Base-by-base conservation (phyloP, 495 filamentous ascomycete genomes). In the Podospora australis region DNA sequence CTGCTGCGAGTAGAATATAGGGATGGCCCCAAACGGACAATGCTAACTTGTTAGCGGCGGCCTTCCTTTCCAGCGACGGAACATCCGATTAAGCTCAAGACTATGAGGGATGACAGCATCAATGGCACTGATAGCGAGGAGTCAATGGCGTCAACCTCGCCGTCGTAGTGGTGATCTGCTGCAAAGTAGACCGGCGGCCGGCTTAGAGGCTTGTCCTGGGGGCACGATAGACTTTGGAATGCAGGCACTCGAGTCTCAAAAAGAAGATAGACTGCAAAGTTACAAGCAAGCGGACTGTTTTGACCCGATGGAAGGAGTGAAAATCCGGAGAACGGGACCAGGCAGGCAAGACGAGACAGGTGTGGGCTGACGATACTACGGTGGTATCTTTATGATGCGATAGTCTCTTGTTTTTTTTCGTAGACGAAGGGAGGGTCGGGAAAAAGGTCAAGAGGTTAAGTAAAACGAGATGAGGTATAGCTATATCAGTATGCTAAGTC, bases 401-500 rank as follows among this genome's bases (percentile, higher is more conserved):
- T n/a, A n/a, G n/a, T n/a, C n/a, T n/a, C n/a, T n/a, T n/a, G n/a
- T n/a, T n/a, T 35, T 28, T 34, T 22, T 44, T 16, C 28, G 29
- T 40, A 19, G 40, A 26, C 8, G 34, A 22, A 19, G 23, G 29
- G 58, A 53, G 39, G 49, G 42, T 51, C 55, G 34, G 52, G 40
- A n/a, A 24, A 57, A 45, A 48, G 55, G 54, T 51, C 36, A 32
- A 56, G 48, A 55, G 38, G 42, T 45, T 40, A 41, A 30, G 43
- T 49, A 41, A 48, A 50, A 28, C 34, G 28, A 42, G 42, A 35
- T 40, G 44, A 36, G 44, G 32, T n/a, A 17, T 35, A 36, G n/a
- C 55, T 58, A 49, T 48, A 46, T 45, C 46, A 49, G 48, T 46
- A 56, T 55, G 59, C 50, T 56, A 58, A 54, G 59, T 44, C 25